Conservation (phyloP, 345 rosid species). For the Citrus cavaleriei region DNA sequence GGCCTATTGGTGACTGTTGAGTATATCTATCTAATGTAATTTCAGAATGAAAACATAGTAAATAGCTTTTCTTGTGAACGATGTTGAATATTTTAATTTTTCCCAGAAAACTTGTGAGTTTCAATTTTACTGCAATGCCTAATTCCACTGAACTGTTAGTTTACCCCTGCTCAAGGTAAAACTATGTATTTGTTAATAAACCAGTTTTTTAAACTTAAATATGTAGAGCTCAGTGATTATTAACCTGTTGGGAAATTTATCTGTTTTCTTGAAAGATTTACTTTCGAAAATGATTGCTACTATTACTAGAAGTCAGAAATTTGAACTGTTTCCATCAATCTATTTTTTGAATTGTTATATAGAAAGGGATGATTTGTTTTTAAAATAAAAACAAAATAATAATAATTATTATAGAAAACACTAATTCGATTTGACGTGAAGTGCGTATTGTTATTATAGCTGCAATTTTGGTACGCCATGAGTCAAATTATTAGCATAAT, state of each 20-base stretch:
- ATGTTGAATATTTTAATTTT: background rate
- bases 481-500: conserved; percentile 6
- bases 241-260: background rate
- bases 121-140: background rate
- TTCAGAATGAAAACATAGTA: background rate
- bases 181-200: background rate
- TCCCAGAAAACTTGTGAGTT: background rate
- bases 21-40: background rate
- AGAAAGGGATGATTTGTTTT: background rate
- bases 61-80: background rate
- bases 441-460: background rate
- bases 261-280: background rate
- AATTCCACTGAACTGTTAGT: background rate
- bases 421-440: conserved; percentile 12
- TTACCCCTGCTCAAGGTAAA: background rate
- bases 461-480: background rate
- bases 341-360: background rate
- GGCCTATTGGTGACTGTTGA: background rate
- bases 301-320: background rate
- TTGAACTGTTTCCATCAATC: background rate
- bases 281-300: background rate
- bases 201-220: background rate
- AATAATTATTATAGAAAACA: background rate
- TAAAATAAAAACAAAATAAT: conserved; percentile 1
- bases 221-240: background rate